Base-by-base conservation (phyloP, 805 yeast genomes). In the Starmerella apis region DNA sequence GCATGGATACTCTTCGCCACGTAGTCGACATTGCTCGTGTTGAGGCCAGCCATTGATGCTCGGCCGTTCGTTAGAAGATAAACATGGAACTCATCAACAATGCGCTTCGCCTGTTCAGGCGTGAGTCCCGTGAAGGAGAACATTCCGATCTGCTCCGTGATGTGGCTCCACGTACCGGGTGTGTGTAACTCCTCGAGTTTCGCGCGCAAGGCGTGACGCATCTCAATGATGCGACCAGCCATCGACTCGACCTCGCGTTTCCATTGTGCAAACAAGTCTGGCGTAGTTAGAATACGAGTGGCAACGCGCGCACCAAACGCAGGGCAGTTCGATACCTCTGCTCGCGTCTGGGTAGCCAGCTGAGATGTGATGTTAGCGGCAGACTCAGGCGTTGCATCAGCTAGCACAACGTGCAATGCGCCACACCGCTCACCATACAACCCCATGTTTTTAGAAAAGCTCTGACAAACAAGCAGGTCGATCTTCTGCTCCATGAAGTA, bases 371-470 rank as follows among this genome's bases (percentile, higher is more conserved):
- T 72, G 28, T 42, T 43, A 9, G 35, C 41, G 19, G 88, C 86
- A 19, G 61, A 64, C 55, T 73, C 73, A 50, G 78, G 72, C 3
- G 64, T 62, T 1, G 67, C 60, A 51, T 68, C 65, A 22, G 68
- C 61, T 7, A 68, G 62, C 10, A 86, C 77, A 22, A 88, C 65
- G 63, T 88, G 96, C 66, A 90, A 76, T 23, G 92, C 94, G 55
- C 98, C 98, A 30, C 83, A 86, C 72, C 98, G 83, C 73, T 90
- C 97, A 67, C 97, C 97, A 65, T 90, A 90, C 79, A 90, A 81
- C 57, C 97, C 97, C 63, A 84, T 84, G 70, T 92, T 90, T 68
- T 90, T 90, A 50, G 97, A 95, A 68, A 90, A 90, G 9, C 96
- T 87, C 73, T 90, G 98, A 69, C 95, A 87, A 51, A 90, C 76